Percentiles rank a stretch among this genome's conserved stretches.
Evolutionary conservation across 2,329 filamentous ascomycete genomes (phyloP).

Genomic region (Phaeoacremonium minimum): DNA sequence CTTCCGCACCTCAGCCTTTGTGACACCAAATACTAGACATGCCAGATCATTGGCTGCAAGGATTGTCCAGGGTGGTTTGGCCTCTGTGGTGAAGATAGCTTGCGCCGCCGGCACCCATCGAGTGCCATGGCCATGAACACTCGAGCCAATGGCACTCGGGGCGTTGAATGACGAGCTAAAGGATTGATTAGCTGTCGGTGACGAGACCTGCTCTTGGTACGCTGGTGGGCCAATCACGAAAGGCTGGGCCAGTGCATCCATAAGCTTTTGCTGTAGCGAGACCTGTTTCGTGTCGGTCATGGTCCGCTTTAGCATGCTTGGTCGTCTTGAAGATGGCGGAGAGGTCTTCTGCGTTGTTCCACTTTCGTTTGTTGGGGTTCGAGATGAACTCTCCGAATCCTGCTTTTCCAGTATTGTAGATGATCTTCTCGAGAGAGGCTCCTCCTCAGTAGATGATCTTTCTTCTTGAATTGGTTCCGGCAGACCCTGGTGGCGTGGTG

Average conservation of each 20-base stretch:
- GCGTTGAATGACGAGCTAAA: conserved; percentile 34
- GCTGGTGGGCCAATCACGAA: conserved; percentile 54
- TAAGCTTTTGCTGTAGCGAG: conserved; percentile 74
- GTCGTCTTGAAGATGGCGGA: conserved; percentile 54
- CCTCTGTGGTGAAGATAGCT: conserved; percentile 96
- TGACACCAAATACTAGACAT: conserved; percentile 97
- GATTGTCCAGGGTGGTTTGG: conserved; percentile 89
- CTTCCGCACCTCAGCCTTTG: conserved; percentile 89
- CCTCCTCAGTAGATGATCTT: background rate
- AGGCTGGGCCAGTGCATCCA: conserved; percentile 81
- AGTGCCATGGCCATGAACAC: conserved; percentile 82
- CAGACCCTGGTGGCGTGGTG: conserved; percentile 12
- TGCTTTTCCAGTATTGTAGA: conserved; percentile 12
- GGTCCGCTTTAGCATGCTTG: conserved; percentile 71
- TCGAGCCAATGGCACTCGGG: conserved; percentile 46
- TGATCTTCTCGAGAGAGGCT: conserved; percentile 2
- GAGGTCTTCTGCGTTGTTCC: conserved; percentile 46
- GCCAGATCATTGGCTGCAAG: conserved; percentile 93
- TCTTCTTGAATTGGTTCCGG: conserved; percentile 4
- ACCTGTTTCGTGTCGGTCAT: conserved; percentile 78
- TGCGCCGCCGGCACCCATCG: conserved; percentile 89
- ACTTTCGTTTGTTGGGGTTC: conserved; percentile 53
- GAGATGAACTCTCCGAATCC: conserved; percentile 45
- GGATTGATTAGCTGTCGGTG: conserved; percentile 37
- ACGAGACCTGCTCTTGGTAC: conserved; percentile 30